Evolutionary conservation across 2,329 filamentous ascomycete genomes (phyloP).

Genomic region (Cyphellophora attinorum): DNA sequence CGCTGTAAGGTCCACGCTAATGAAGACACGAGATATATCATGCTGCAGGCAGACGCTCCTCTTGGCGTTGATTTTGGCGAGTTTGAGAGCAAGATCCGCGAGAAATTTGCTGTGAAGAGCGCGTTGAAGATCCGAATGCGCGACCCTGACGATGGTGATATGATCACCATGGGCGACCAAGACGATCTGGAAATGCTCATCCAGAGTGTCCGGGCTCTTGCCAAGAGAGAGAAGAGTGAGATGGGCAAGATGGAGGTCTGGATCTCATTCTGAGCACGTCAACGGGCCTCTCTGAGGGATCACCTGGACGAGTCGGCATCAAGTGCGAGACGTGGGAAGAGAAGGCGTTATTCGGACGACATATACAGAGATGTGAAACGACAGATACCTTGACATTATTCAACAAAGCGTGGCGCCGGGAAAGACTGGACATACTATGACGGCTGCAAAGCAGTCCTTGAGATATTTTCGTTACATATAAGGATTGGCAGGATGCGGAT

Average conservation of each 20-base stretch:
- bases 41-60: constrained; percentile 56
- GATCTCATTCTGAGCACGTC: constrained; percentile 16
- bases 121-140: constrained; percentile 77
- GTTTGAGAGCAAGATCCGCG: constrained; percentile 67
- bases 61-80: constrained; percentile 59
- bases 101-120: constrained; percentile 66
- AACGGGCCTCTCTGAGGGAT: too few relatives aligned
- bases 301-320: too few relatives aligned
- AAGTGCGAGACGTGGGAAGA: too few relatives aligned
- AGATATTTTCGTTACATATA: too few relatives aligned
- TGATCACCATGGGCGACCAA: constrained; percentile 95
- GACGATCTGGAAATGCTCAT: constrained; percentile 90
- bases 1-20: constrained; percentile 81
- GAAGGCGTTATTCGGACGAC: too few relatives aligned
- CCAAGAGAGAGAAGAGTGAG: constrained; percentile 64
- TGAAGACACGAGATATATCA: constrained; percentile 85
- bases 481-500: too few relatives aligned
- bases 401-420: background rate
- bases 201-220: constrained; percentile 55
- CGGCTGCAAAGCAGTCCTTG: too few relatives aligned
- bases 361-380: background rate
- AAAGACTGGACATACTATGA: background rate
- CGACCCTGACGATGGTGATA: constrained; percentile 63
- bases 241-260: constrained; percentile 93
- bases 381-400: background rate